Conservation (phyloP, 345 rosid genomes). For the Populus alba region DNA sequence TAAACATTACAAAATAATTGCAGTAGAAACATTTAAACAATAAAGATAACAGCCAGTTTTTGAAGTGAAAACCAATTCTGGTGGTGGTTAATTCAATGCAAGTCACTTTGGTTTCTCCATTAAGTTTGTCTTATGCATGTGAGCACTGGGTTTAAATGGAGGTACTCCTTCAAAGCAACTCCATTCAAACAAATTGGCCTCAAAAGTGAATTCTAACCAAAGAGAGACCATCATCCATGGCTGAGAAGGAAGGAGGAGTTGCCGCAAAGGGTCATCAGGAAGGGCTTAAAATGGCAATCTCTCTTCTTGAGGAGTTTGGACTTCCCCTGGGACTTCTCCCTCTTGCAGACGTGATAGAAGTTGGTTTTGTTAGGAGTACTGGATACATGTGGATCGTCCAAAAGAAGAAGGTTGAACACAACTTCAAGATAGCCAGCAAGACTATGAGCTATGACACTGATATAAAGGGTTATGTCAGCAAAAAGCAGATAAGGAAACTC, state of each 20-base stretch:
- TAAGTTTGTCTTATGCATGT: conserved; percentile 14
- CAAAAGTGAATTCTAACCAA: not conserved
- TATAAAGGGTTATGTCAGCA: conserved; percentile 39
- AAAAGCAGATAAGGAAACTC: conserved; percentile 50
- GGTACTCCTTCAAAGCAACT: not conserved
- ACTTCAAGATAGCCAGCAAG: conserved; percentile 49
- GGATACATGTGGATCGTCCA: conserved; percentile 62
- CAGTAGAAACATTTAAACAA: not conserved
- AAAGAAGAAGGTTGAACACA: conserved; percentile 49
- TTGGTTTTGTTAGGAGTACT: conserved; percentile 45
- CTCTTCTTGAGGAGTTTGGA: conserved; percentile 45
- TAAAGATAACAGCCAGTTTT: not conserved
- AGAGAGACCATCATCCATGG: conserved; percentile 27
- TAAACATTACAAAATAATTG: not conserved
- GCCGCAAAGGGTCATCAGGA: conserved; percentile 43
- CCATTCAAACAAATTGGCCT: not conserved
- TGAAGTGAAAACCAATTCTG: conserved; percentile 6
- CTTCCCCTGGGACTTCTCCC: conserved; percentile 60
- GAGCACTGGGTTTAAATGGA: conserved; percentile 22
- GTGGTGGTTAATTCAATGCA: conserved; percentile 29
- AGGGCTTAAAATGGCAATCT: conserved; percentile 36
- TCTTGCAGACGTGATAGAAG: conserved; percentile 47
- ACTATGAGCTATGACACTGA: conserved; percentile 43
- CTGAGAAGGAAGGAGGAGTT: conserved; percentile 48
- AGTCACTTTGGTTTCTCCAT: conserved; percentile 33